Evolutionary conservation across 352 stramenopile species (phyloP).

Genomic region (Blastocystis sp.): DNA sequence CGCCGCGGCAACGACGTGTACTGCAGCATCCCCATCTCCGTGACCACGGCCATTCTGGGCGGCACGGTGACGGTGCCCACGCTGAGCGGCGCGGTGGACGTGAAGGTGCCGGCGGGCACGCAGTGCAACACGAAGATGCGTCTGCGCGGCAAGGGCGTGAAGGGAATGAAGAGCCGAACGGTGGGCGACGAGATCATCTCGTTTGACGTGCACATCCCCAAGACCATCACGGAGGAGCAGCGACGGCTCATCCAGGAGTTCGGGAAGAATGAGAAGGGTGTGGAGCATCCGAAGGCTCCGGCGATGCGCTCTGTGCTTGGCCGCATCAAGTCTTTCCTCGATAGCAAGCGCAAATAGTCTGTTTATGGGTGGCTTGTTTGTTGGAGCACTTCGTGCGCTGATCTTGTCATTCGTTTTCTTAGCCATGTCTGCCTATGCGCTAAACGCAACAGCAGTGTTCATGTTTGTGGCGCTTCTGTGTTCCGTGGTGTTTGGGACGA

Average conservation of each 20-base stretch:
- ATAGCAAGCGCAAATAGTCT: conserved; percentile 52
- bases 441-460: too few species aligned
- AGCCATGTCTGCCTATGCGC: too few species aligned
- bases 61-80: conserved; percentile 81
- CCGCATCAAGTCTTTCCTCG: conserved; percentile 25
- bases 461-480: too few species aligned
- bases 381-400: too few species aligned
- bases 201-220: conserved; percentile 82
- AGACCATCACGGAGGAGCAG: conserved; percentile 79
- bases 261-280: conserved; percentile 79
- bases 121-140: conserved; percentile 83
- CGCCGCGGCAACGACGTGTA: conserved; percentile 81
- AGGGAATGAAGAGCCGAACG: conserved; percentile 82
- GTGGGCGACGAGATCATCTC: conserved; percentile 83
- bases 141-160: conserved; percentile 85
- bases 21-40: conserved; percentile 82
- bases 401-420: too few species aligned
- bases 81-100: conserved; percentile 81
- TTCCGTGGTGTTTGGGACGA: too few species aligned
- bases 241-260: conserved; percentile 84
- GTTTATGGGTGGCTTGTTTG: not conserved
- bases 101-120: conserved; percentile 76
- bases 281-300: conserved; percentile 70
- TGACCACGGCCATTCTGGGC: conserved; percentile 80
- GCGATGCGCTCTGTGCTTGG: conserved; percentile 32